Evolutionary conservation across 1,139 yeast species (phyloP), one percentile per base, ranked within the genome.

Genomic region (Zygosaccharomyces sapae): DNA sequence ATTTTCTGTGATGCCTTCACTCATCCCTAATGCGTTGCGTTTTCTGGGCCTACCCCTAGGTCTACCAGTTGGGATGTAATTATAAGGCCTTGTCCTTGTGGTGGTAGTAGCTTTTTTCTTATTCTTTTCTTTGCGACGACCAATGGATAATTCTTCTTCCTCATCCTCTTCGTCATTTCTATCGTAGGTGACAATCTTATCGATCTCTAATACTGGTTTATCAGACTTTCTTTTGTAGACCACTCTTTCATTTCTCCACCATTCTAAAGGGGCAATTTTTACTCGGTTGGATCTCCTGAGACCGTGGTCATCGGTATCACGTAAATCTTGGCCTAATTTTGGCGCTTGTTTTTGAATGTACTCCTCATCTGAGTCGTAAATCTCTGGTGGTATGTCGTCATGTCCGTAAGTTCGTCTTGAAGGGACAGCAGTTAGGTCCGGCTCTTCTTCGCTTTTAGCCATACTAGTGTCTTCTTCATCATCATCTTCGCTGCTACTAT

Each of bases 191-290:
- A 81, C 74, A 40, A 83, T 79, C 54, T 77, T 80, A 48, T 77
- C 75, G 25, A 83, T 76, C 45, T 79, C 79, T 49, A 81, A 80
- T n/a, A 82, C 72, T 2, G 82, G 80, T 13, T 71, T 71, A 10
- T 70, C 69, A 20, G 70, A 65, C 42, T 74, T 79, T 55, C 70
- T 70, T 55, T 82, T 76, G 59, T 84, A 87, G 1, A 86, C 77
- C 33, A 85, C 77, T 50, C 81, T 73, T 65, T 89, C 96, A 61
- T 85, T 86, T 63, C 86, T 77, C 96, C 97, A 88, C 62, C 75
- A 86, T 8, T 89, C 92, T 54, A 88, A 70, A 0, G 96, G 95
- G 1, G 84, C 79, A 5, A 86, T 75, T 54, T 77, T 77, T 0
- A 79, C 76, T 58, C 96, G 74, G 38, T 74, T 73, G 0, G 96